phyloP scores from a whole-genome alignment of 2,329 filamentous ascomycete species.

The Neofusicoccum sp. region DNA sequence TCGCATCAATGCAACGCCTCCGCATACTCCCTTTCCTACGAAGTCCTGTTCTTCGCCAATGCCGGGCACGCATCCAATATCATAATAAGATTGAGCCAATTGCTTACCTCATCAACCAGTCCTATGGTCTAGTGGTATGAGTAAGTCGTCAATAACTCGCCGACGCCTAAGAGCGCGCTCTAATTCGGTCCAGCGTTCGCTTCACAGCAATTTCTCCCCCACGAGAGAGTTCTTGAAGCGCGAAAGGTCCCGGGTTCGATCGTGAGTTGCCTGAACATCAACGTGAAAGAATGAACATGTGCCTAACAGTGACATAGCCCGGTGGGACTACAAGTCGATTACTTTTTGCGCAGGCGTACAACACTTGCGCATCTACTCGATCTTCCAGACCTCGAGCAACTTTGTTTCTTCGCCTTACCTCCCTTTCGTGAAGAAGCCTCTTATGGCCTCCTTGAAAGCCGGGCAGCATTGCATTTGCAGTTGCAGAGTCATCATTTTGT shows the following conservation, averaged over 20 bases:
- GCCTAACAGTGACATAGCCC: neutral
- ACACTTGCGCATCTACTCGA: too few relatives aligned
- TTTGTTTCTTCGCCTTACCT: too few relatives aligned
- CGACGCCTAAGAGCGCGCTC: neutral
- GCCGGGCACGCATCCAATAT: neutral
- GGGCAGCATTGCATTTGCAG: too few relatives aligned
- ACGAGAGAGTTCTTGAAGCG: neutral
- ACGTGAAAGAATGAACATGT: neutral
- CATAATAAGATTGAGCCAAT: neutral
- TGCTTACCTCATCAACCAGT: slow-evolving; percentile 14
- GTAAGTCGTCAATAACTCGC: neutral
- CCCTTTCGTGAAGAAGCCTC: too few relatives aligned
- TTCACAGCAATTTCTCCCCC: slow-evolving; percentile 6
- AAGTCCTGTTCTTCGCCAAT: too few relatives aligned
- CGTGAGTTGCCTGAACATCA: neutral
- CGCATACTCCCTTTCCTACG: too few relatives aligned
- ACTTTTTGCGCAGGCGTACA: neutral
- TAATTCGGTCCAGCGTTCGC: slow-evolving; percentile 3
- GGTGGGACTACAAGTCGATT: slow-evolving; percentile 7
- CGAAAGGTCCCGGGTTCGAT: slow-evolving; percentile 19
- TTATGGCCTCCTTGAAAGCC: too few relatives aligned
- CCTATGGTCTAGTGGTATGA: slow-evolving; percentile 17
- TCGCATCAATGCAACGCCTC: too few relatives aligned
- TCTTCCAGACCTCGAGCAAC: too few relatives aligned
- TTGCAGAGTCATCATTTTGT: too few relatives aligned